Conservation (phyloP, 257 asterid genomes). For the Osmanthus fragrans region DNA sequence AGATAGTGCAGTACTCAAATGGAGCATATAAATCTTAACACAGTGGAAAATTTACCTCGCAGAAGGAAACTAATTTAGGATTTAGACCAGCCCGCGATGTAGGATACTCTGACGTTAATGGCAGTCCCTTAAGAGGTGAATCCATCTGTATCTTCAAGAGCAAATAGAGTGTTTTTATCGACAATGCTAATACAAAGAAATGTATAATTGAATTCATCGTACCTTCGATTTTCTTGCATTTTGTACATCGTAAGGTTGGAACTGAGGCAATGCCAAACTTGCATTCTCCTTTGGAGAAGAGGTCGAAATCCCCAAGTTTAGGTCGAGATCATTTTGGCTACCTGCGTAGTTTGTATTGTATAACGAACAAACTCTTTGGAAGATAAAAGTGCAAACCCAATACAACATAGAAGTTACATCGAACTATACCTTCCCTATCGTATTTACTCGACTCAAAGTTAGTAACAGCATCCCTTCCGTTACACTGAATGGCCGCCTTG, state of each 20-base stretch:
- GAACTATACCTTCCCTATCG: conserved; percentile 41
- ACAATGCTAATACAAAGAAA: neutral
- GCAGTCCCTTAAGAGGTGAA: conserved; percentile 21
- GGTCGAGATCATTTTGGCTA: conserved; percentile 52
- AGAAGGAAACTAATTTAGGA: conserved; percentile 18
- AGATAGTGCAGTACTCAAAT: too few relatives aligned
- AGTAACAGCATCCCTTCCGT: conserved; percentile 73
- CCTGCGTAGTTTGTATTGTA: conserved; percentile 28
- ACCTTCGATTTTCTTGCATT: conserved; percentile 45
- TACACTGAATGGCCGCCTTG: conserved; percentile 70
- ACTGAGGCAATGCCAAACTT: conserved; percentile 33
- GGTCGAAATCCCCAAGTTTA: conserved; percentile 68
- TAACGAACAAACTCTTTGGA: neutral
- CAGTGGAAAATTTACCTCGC: conserved; percentile 18
- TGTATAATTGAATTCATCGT: neutral
- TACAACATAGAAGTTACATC: neutral
- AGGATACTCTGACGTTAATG: conserved; percentile 23
- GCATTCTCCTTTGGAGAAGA: conserved; percentile 45
- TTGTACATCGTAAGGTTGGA: conserved; percentile 48
- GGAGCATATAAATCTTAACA: neutral
- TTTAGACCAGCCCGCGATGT: conserved; percentile 1
- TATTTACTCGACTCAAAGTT: conserved; percentile 67
- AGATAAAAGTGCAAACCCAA: neutral
- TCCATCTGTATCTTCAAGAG: conserved; percentile 22
- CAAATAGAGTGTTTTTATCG: neutral